Evolutionary conservation across 495 filamentous ascomycete genomes (phyloP), one percentile per base, ranked within the genome.

Genomic region (Hyaloscypha finlandica): DNA sequence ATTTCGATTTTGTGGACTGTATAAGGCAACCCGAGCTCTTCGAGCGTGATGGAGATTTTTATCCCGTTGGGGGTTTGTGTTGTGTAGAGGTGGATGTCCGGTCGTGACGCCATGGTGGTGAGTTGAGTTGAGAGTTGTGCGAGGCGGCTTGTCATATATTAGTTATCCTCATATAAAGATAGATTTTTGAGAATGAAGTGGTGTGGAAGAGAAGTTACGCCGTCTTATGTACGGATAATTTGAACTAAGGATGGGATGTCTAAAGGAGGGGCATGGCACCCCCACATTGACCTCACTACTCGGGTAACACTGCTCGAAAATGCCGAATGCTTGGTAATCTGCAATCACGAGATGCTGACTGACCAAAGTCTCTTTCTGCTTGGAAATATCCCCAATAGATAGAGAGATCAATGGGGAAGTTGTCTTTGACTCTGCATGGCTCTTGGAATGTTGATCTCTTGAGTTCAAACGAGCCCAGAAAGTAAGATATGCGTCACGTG

Each of bases 41-140:
- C 93, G n/a, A 97, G 81, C 0, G 91, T 85, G 71, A 96, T 96
- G 61, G 91, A 92, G 72, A 94, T 86, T 75, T 96, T 97, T 76
- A 88, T 84, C 65, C 89, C 89, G 74, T 92, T 92, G 30, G 89
- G 89, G 9, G 89, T 92, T 73, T 84, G 81, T 0, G 83, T 78
- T 32, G 83, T 86, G 73, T 74, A 74, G 19, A 71, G 69, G 30
- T 71, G 72, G 63, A 74, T 71, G 56, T 74, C 54, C 22, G 72
- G 71, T 48, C 65, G 63, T n/a, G 66, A 33, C 31, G 71, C 62
- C 63, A 69, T 69, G 25, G 51, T 69, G 37, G 67, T 11, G 42
- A 19, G 16, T 19, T 48, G 9, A 48, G 42, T 48, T 19, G 42
- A 4, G 35, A 37, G 35, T 6, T 37, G 35, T 37, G 42, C 14